Conservation (phyloP, 2,329 filamentous ascomycete species). For the Pleurostoma richardsiae region DNA sequence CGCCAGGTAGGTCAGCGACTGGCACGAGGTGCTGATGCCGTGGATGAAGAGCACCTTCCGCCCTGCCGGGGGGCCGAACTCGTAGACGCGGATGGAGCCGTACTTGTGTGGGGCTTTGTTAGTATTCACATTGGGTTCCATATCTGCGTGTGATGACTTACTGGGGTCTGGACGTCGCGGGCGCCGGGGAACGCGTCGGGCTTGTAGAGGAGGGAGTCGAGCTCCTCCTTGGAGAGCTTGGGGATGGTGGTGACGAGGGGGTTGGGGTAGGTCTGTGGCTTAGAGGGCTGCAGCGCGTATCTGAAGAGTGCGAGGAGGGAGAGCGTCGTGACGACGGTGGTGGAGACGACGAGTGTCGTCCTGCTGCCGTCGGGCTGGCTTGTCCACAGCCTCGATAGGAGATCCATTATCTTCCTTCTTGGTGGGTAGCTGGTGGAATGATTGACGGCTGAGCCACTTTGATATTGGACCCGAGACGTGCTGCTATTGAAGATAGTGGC, state of each 20-base stretch:
- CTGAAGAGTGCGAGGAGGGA: background rate
- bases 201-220: conserved; percentile 54
- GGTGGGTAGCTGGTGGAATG: too few species aligned
- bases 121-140: too few species aligned
- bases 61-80: conserved; percentile 71
- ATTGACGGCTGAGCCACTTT: too few species aligned
- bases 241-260: conserved; percentile 28
- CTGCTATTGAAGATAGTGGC: too few species aligned
- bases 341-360: background rate
- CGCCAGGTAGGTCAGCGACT: conserved; percentile 63
- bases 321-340: background rate
- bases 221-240: conserved; percentile 26
- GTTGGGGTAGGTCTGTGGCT: background rate
- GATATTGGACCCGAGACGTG: too few species aligned
- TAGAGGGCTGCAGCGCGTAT: background rate
- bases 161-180: conserved; percentile 61
- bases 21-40: conserved; percentile 74
- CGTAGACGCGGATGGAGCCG: conserved; percentile 68
- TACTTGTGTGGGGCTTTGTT: conserved; percentile 30
- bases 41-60: conserved; percentile 72
- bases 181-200: conserved; percentile 64
- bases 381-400: background rate
- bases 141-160: background rate
- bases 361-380: background rate
- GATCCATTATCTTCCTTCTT: background rate